Base-by-base conservation (phyloP, 371 early-diverging fungal genomes). In the Mucor indicus region DNA sequence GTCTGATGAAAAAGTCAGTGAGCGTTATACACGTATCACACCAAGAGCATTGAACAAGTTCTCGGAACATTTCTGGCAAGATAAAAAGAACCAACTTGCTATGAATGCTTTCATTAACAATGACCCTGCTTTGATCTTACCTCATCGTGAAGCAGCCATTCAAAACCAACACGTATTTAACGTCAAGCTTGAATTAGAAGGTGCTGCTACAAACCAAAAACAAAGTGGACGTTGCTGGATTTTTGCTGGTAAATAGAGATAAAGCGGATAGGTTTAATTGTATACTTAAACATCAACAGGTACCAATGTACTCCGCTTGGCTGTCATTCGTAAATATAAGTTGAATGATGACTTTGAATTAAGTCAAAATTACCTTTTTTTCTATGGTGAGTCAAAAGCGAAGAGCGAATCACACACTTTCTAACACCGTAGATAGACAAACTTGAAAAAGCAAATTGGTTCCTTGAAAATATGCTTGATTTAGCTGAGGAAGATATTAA, bases 141-240 rank as follows among this genome's bases (percentile, higher is more conserved):
- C 82, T 19, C 84, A 81, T 66, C 81, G 77, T 31, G 40, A 67
- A 4, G 68, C 64, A 4, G 64, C 55, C 19, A 17, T 78, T 9
- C 57, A 60, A 6, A 46, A 54, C 23, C 55, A 58, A 23, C 81
- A 81, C 52, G 67, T 77, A 13, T 86, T 81, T 53, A 81, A 80
- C 37, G 76, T 80, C 48, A 81, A 83, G 50, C 58, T 85, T 24
- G 78, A 79, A 5, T 31, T 71, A 7, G 87, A 86, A 59, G 78
- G 77, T 31, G 53, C 64, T 38, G 81, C 83, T 32, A 91, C 91
- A 17, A 83, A 90, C 68, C 91, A 91, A 64, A 82, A 82, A 55
- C 69, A 70, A 54, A 82, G 83, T n/a, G 91, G 91, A 15, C 80
- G 91, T 13, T 91, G 91, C 74, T 91, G 91, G 91, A 55, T 91